Evolutionary conservation across 257 asterid genomes (phyloP).

Genomic region (Forsythia viridissima): DNA sequence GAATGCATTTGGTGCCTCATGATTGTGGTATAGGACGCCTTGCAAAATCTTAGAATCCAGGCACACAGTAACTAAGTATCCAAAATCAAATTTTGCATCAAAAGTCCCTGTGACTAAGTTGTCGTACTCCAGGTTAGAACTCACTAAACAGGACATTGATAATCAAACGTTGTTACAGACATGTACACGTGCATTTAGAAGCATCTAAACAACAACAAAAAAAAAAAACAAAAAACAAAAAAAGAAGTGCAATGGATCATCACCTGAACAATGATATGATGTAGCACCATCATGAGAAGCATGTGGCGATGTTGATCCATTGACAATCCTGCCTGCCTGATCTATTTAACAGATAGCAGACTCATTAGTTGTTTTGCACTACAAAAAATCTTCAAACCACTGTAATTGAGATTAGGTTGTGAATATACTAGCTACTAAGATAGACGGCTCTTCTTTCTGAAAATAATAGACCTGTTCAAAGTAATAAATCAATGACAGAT

Average conservation of each 20-base stretch:
- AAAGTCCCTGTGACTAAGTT: conserved; percentile 69
- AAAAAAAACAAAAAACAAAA: neutral
- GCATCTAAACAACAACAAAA: neutral
- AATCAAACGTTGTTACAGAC: conserved; percentile 13
- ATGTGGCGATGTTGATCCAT: conserved; percentile 42
- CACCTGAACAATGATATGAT: conserved; percentile 56
- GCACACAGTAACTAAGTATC: conserved; percentile 71
- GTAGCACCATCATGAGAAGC: conserved; percentile 47
- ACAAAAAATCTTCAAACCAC: conserved; percentile 7
- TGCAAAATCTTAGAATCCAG: conserved; percentile 67
- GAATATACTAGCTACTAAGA: conserved; percentile 44
- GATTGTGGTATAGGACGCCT: conserved; percentile 80
- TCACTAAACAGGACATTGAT: conserved; percentile 43
- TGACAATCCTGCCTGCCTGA: conserved; percentile 32
- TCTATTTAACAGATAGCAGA: conserved; percentile 34
- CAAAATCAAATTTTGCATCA: conserved; percentile 85
- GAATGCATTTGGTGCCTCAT: no score
- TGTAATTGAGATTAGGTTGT: conserved; percentile 12
- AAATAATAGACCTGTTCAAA: conserved; percentile 95
- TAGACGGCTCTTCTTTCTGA: conserved; percentile 63
- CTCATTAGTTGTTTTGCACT: conserved; percentile 15
- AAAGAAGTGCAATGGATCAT: conserved; percentile 19
- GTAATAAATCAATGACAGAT: conserved; percentile 80
- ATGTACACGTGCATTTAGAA: conserved; percentile 5
- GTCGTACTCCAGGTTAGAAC: conserved; percentile 51